Base-by-base conservation (phyloP, 768 basidiomycete species). In the Nidularia sp. region DNA sequence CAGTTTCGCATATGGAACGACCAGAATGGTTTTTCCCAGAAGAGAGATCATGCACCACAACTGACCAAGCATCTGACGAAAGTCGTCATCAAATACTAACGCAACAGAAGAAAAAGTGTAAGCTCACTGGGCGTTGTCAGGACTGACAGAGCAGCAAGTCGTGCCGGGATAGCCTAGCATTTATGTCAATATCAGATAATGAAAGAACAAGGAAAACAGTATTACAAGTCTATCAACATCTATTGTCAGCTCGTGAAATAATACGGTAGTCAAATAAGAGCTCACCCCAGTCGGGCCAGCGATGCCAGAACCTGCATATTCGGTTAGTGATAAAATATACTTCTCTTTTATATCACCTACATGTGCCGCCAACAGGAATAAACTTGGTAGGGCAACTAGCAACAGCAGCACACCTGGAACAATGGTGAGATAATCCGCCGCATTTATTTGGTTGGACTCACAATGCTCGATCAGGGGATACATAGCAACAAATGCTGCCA, bases 61-160 rank as follows among this genome's bases (percentile, higher is more conserved):
- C 18, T 18, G 18, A 18, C 18, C 18, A 18, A 18, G 36, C 36
- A 39, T 39, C 36, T 39, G 36, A 8, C 18, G 18, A 18, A 18
- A 18, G 18, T 18, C 18, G 18, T 18, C 18, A 18, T 18, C 18
- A 18, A 18, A 18, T 18, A 18, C 18, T 18, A 18, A 18, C 18
- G 18, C 18, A 18, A 18, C 18, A 39, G 8, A 39, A 9, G 9
- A n/a, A 9, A 39, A 9, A 39, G n/a, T 39, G 8, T 9, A 39
- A 9, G 52, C 57, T 51, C 45, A 65, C 64, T 53, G 44, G 6
- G 57, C 53, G 41, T 50, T 48, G 29, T 66, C 62, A 8, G 64
- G 61, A 48, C 48, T 45, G 25, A 61, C 33, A 41, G 50, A 48
- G 61, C 61, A 63, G 55, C 64, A 66, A 34, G 47, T 60, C 13